Evolutionary conservation across 1,139 yeast genomes (phyloP), one percentile per base, ranked within the genome.

Genomic region (Chernovozyma sophiae-reginae): DNA sequence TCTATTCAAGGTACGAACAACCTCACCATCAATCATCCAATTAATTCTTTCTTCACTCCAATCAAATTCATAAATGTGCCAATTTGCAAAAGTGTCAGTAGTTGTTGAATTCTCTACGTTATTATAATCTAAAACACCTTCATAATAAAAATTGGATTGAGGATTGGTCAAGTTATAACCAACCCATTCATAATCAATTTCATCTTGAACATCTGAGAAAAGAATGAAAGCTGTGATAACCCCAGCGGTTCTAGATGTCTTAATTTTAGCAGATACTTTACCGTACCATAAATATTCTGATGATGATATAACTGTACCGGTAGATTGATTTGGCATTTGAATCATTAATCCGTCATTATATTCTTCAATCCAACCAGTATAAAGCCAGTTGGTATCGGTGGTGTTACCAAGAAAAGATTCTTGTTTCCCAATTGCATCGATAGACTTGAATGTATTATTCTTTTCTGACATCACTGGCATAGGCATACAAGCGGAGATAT

Each of bases 281-380:
- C 97, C 97, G 60, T 84, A 89, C 96, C 96, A 89, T 39, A 89
- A 62, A 58, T 77, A 86, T 51, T 78, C 72, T 7, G 95, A 77
- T 3, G 95, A 83, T 0, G 95, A 82, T 27, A 89, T 57, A 37
- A 87, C 92, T 8, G 95, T 77, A 58, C 96, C 96, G 35, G 77
- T 70, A n/a, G 89, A 65, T 37, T 77, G 56, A 43, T 80, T 73
- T 30, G 92, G 92, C 95, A 90, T 86, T 42, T 90, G 87, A 40
- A 89, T 49, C 44, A 70, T 57, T 30, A 84, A 62, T 38, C 80
- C 80, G 46, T 72, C 75, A 37, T 76, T 77, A 47, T 59, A 56
- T 41, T 68, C 70, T 51, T 72, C 79, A 33, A 83, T 60, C 53
- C 79, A 69, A 27, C 96, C 96, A 24, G 79, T 65, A 60, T 84